Evolutionary conservation across 2,329 filamentous ascomycete species (phyloP).

Genomic region (Aureobasidium zeae): DNA sequence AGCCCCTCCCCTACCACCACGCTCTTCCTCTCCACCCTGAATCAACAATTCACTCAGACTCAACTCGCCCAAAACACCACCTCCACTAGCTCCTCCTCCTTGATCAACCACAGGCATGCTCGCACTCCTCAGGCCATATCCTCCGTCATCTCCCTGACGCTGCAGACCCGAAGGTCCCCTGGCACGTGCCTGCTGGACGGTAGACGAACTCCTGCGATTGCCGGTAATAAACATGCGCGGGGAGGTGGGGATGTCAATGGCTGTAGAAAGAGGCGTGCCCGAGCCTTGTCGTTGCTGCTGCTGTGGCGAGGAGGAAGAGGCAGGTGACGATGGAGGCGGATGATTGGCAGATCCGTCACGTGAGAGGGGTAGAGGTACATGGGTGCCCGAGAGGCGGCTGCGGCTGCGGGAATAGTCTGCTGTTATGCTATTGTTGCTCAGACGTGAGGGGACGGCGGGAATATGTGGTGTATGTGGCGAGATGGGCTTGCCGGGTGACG

Average conservation of each 20-base stretch:
- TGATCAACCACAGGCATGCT: conserved; percentile 58
- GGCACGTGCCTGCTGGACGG: conserved; percentile 52
- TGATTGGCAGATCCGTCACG: conserved; percentile 16
- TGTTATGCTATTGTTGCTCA: conserved; percentile 81
- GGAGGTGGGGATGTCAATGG: conserved; percentile 65
- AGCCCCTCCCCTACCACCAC: neutral
- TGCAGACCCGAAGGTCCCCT: too few relatives aligned
- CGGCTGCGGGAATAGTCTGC: conserved; percentile 34
- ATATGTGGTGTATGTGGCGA: conserved; percentile 89
- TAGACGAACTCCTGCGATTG: conserved; percentile 58
- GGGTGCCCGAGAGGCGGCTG: conserved; percentile 19
- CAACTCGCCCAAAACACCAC: conserved; percentile 45
- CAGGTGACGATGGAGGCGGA: neutral
- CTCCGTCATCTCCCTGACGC: conserved; percentile 47
- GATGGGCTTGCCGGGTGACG: conserved; percentile 74
- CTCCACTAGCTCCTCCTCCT: too few relatives aligned
- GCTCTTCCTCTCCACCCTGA: conserved; percentile 4
- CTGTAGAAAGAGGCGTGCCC: conserved; percentile 39
- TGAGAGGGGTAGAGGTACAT: neutral
- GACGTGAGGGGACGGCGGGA: conserved; percentile 83
- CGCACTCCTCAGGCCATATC: conserved; percentile 55
- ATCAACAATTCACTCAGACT: conserved; percentile 51
- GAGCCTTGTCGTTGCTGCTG: too few relatives aligned
- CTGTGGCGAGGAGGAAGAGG: too few relatives aligned
- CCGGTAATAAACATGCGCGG: conserved; percentile 46